Evolutionary conservation across 2,329 filamentous ascomycete genomes (phyloP).

Genomic region (Akanthomyces muscarius): DNA sequence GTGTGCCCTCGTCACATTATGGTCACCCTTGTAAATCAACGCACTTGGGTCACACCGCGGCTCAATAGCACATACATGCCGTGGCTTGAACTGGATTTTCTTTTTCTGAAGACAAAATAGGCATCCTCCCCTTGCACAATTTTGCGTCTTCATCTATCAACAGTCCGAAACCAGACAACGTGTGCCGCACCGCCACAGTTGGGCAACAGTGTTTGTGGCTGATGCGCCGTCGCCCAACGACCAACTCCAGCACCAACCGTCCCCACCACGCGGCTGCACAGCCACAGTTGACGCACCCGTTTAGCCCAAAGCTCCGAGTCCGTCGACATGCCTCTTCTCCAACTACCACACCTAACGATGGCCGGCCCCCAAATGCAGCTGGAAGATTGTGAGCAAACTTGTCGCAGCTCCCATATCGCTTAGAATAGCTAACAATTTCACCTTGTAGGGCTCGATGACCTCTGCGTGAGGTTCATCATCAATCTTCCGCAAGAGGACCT

Average conservation of each 20-base stretch:
- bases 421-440: conserved; percentile 10
- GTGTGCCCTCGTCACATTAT: not conserved
- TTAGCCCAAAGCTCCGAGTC: conserved; percentile 8
- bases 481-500: conserved; percentile 92
- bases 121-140: not conserved
- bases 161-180: not conserved
- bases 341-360: conserved; percentile 54
- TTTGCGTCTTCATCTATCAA: not conserved
- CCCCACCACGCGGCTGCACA: conserved; percentile 10
- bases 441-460: conserved; percentile 80
- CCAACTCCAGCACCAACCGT: not conserved
- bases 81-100: not conserved
- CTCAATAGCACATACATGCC: not conserved
- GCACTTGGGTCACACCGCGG: not conserved
- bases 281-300: conserved; percentile 8
- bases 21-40: not conserved
- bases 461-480: conserved; percentile 96
- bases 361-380: conserved; percentile 75
- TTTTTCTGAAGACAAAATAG: not conserved
- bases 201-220: conserved; percentile 10
- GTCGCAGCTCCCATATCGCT: conserved; percentile 18
- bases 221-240: conserved; percentile 1
- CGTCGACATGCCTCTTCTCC: conserved; percentile 3
- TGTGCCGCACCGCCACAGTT: conserved; percentile 8
- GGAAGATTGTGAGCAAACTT: conserved; percentile 68